Evolutionary conservation across 306 rosid genomes (phyloP).

Genomic region (Alnus rubra): DNA sequence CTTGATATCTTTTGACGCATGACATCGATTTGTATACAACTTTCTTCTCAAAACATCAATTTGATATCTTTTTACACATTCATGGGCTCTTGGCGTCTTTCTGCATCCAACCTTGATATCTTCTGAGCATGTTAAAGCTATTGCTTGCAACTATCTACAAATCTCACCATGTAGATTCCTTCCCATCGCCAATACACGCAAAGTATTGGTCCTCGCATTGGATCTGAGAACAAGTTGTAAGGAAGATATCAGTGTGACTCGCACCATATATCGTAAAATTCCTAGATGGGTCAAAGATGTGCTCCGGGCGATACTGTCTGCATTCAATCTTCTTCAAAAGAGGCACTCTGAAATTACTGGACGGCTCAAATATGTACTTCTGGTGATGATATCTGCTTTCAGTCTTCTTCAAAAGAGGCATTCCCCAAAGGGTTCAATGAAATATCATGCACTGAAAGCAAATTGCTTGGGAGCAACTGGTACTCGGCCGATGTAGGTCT

Average conservation of each 20-base stretch:
- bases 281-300: neutral
- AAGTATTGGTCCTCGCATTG: neutral
- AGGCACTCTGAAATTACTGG: neutral
- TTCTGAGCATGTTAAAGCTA: neutral
- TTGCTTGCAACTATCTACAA: no score
- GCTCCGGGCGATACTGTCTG: neutral
- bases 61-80: neutral
- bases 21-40: neutral
- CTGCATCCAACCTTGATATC: neutral
- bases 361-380: neutral
- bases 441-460: constrained; percentile 62
- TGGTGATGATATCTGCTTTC: neutral
- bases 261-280: neutral
- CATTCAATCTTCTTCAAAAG: neutral
- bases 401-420: neutral
- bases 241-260: neutral
- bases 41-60: neutral
- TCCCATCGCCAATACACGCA: neutral
- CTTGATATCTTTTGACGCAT: neutral
- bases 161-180: neutral
- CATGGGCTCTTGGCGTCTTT: neutral
- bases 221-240: neutral
- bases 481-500: constrained; percentile 56
- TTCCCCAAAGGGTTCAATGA: neutral
- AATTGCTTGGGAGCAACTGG: constrained; percentile 56